phyloP scores from a whole-genome alignment of 2,329 filamentous ascomycete species.

The Claviceps digitariae region DNA sequence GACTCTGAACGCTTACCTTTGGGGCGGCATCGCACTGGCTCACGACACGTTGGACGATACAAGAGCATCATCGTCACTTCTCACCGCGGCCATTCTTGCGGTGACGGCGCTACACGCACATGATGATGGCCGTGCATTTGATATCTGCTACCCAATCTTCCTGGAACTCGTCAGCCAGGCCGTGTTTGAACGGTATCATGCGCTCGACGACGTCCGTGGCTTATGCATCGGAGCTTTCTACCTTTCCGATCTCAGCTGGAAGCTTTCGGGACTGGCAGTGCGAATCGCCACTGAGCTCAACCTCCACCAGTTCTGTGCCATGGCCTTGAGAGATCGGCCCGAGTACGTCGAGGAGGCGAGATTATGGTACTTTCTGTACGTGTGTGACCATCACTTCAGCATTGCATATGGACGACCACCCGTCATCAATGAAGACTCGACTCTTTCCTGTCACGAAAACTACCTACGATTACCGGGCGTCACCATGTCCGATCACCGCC shows the following conservation, averaged over 20 bases:
- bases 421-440: slow-evolving; percentile 42
- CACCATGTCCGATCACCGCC: slow-evolving; percentile 39
- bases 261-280: slow-evolving; percentile 44
- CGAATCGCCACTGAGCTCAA: slow-evolving; percentile 44
- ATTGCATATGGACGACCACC: slow-evolving; percentile 47
- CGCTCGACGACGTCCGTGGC: slow-evolving; percentile 44
- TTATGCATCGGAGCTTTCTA: slow-evolving; percentile 52
- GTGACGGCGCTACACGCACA: slow-evolving; percentile 19
- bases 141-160: slow-evolving; percentile 44
- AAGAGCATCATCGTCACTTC: slow-evolving; percentile 16
- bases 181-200: slow-evolving; percentile 39
- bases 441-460: slow-evolving; percentile 42
- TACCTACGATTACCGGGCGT: slow-evolving; percentile 36
- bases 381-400: slow-evolving; percentile 53
- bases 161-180: slow-evolving; percentile 41
- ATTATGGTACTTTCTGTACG: slow-evolving; percentile 50
- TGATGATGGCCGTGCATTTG: slow-evolving; percentile 32
- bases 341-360: slow-evolving; percentile 41
- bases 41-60: slow-evolving; percentile 16
- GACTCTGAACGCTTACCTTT: slow-evolving; percentile 20
- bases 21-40: slow-evolving; percentile 18
- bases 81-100: slow-evolving; percentile 19
- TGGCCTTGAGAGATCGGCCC: slow-evolving; percentile 27
- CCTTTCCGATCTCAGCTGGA: slow-evolving; percentile 43
- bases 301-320: slow-evolving; percentile 38